Conservation (phyloP, 148 eudicot genomes). For the Heliamphora exappendiculata region DNA sequence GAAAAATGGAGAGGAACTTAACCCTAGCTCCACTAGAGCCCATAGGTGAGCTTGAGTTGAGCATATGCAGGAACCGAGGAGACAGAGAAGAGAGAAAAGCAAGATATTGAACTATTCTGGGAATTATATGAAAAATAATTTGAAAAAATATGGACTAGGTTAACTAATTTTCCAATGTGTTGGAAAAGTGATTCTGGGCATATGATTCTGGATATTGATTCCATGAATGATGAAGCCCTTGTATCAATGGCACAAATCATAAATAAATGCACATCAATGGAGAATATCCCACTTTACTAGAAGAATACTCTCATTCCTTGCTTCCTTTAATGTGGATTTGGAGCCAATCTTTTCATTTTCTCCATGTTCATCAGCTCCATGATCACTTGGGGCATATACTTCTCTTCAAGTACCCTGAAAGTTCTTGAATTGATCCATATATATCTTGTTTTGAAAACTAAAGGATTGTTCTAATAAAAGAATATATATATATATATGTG, state of each 20-base stretch:
- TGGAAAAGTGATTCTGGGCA: conserved; percentile 21
- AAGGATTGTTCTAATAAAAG: too few relatives aligned
- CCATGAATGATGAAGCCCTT: conserved; percentile 9
- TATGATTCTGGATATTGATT: conserved; percentile 32
- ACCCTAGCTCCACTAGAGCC: too few relatives aligned
- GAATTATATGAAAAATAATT: neutral
- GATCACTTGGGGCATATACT: conserved; percentile 31
- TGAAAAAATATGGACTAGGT: neutral
- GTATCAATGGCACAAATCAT: neutral
- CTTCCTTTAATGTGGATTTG: conserved; percentile 18
- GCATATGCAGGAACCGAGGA: neutral
- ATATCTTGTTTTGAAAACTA: too few relatives aligned
- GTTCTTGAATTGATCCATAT: too few relatives aligned
- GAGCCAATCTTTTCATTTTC: conserved; percentile 7
- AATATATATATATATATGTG: too few relatives aligned
- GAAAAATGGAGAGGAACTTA: too few relatives aligned
- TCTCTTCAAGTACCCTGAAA: neutral
- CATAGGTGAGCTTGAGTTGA: neutral
- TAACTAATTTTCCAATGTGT: conserved; percentile 7
- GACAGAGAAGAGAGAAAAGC: neutral
- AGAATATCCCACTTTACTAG: conserved; percentile 18
- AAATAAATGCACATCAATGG: neutral
- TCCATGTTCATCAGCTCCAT: neutral
- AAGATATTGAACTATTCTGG: neutral
- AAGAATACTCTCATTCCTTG: conserved; percentile 12